These are phyloP conservation scores for Tylopilus subfusipes DNA, from an alignment of 768 basidiomycete species.

Conservation along the genomic window DNA sequence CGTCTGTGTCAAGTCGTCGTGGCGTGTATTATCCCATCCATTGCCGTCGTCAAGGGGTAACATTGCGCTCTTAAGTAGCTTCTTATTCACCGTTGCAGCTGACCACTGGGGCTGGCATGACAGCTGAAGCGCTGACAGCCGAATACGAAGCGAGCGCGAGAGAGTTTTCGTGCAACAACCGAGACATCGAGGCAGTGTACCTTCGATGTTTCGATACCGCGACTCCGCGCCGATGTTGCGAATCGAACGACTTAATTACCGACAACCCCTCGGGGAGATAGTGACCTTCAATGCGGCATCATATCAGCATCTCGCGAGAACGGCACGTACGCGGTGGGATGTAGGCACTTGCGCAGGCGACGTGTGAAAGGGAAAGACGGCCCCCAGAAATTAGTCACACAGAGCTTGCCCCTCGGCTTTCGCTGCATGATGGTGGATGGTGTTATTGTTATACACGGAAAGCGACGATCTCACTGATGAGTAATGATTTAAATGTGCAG, in stretches of 20 bases:
- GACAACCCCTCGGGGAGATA: background rate
- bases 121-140: background rate
- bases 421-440: conserved; percentile 6
- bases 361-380: background rate
- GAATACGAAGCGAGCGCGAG: background rate
- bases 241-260: conserved; percentile 8
- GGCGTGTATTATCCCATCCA: background rate
- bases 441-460: conserved; percentile 24
- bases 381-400: background rate
- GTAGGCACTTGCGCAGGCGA: no score
- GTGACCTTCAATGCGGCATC: background rate
- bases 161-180: background rate
- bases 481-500: conserved; percentile 24
- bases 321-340: background rate
- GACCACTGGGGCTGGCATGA: background rate
- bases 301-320: background rate
- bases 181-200: background rate
- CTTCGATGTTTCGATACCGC: conserved; percentile 1
- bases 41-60: no score
- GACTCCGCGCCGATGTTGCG: background rate
- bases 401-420: background rate
- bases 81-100: background rate
- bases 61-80: background rate
- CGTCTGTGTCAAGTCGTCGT: background rate
- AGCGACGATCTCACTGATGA: conserved; percentile 17